These are phyloP conservation scores for Serendipita vermifera DNA, from an alignment of 768 basidiomycete genomes.

Conservation along the genomic window DNA sequence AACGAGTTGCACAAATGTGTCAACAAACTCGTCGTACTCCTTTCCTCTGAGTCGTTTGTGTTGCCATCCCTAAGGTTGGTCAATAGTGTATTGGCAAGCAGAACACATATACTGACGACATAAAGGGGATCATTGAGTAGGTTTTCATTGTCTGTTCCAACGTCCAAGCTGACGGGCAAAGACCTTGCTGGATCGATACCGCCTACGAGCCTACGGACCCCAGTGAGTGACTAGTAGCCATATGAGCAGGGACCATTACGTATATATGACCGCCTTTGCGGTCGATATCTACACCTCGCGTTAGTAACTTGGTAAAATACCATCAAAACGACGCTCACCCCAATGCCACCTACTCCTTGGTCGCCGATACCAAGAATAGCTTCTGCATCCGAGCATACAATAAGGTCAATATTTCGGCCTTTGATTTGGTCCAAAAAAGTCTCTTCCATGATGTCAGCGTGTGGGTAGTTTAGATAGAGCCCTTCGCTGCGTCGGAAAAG, in stretches of 20 bases:
- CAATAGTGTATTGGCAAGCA: not conserved
- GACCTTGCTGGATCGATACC: conserved; percentile 51
- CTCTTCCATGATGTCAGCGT: conserved; percentile 58
- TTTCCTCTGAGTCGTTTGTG: conserved; percentile 56
- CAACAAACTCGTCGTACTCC: conserved; percentile 64
- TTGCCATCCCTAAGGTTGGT: conserved; percentile 48
- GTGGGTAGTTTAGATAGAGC: conserved; percentile 49
- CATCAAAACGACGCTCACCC: not conserved
- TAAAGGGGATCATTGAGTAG: conserved; percentile 53
- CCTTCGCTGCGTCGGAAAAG: conserved; percentile 71
- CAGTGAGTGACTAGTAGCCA: not conserved
- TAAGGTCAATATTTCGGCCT: conserved; percentile 52
- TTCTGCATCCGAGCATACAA: conserved; percentile 76
- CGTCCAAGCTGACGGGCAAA: conserved; percentile 52
- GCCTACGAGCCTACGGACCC: conserved; percentile 39
- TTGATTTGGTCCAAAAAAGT: conserved; percentile 57
- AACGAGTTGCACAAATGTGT: conserved; percentile 69
- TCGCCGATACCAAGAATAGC: conserved; percentile 72
- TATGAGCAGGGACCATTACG: conserved; percentile 27
- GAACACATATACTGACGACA: conserved; percentile 33
- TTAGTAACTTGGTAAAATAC: too few species aligned
- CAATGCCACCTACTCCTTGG: conserved; percentile 50
- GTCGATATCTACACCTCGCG: conserved; percentile 70
- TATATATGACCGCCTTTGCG: conserved; percentile 69
- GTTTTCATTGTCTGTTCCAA: conserved; percentile 59